Conservation (phyloP, 805 yeast genomes). For the Candida succiphila region DNA sequence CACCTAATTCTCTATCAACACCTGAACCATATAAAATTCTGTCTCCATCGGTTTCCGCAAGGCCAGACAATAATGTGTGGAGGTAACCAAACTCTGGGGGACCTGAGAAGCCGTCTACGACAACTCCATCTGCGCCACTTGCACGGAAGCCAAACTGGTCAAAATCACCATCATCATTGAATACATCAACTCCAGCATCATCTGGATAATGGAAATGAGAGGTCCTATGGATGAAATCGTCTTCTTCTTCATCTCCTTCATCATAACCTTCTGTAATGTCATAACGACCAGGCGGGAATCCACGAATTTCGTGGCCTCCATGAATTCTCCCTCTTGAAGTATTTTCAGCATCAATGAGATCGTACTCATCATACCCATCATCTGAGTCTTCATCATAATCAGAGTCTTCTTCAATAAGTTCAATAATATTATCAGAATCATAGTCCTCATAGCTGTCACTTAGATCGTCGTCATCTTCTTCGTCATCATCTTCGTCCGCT, state of each 20-base stretch:
- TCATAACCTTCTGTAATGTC: slow-evolving; percentile 15
- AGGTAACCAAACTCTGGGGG: background rate
- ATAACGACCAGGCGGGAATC: slow-evolving; percentile 6
- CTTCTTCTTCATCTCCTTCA: slow-evolving; percentile 10
- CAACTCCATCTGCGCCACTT: background rate
- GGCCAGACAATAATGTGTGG: background rate
- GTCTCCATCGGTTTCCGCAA: too few species aligned
- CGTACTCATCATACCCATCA: slow-evolving; percentile 11
- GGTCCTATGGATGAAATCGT: slow-evolving; percentile 1
- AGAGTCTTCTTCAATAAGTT: background rate
- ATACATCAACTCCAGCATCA: slow-evolving; percentile 7
- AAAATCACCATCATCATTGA: slow-evolving; percentile 13
- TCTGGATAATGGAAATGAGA: background rate
- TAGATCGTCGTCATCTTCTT: slow-evolving; percentile 21
- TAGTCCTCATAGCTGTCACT: slow-evolving; percentile 14
- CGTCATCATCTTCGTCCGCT: slow-evolving; percentile 23
- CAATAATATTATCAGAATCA: background rate
- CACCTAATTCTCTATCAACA: too few species aligned
- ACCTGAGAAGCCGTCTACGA: background rate
- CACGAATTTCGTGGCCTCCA: slow-evolving; percentile 5
- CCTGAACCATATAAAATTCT: too few species aligned
- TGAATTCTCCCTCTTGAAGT: background rate
- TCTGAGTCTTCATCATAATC: slow-evolving; percentile 4
- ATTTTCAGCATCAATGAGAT: slow-evolving; percentile 16
- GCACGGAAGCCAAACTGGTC: too few species aligned